Percentiles rank a stretch among this genome's conserved stretches.
phyloP scores from a whole-genome alignment of 2,329 filamentous ascomycete species.

The Neurospora sp. region DNA sequence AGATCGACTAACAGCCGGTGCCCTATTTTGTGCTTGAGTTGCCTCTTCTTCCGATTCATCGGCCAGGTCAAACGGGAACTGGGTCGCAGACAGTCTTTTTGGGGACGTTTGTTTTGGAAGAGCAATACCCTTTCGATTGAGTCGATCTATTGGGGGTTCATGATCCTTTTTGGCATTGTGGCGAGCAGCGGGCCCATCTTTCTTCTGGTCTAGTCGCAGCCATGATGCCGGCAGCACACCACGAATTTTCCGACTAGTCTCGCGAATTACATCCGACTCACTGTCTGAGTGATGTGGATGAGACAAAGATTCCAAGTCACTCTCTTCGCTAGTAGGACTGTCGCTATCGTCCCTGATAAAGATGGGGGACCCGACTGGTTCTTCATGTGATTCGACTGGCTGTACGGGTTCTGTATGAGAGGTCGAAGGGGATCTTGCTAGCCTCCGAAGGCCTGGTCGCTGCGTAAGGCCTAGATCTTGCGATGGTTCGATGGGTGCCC shows the following conservation, averaged over 20 bases:
- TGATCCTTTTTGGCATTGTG: constrained; percentile 22
- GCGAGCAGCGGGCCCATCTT: constrained; percentile 22
- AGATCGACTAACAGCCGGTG: not conserved
- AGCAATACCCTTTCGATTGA: constrained; percentile 39
- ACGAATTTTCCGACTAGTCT: constrained; percentile 37
- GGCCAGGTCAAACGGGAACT: constrained; percentile 37
- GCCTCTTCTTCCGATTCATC: constrained; percentile 28
- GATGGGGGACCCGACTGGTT: constrained; percentile 4
- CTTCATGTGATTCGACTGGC: not conserved
- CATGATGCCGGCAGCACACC: constrained; percentile 59
- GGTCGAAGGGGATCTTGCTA: not conserved
- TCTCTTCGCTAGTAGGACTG: constrained; percentile 3
- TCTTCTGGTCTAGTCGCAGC: constrained; percentile 48
- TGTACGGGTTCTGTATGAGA: not conserved
- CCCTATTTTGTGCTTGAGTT: not conserved
- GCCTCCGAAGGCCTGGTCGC: not conserved
- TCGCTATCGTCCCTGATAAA: constrained; percentile 9
- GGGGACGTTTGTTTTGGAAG: constrained; percentile 29
- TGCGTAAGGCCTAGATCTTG: constrained; percentile 5
- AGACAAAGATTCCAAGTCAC: constrained; percentile 13
- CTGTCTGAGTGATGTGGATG: constrained; percentile 23
- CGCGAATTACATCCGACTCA: constrained; percentile 30
- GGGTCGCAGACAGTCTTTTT: constrained; percentile 18
- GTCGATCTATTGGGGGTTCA: constrained; percentile 27
- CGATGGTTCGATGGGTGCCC: constrained; percentile 2